Evolutionary conservation across 2,329 filamentous ascomycete genomes (phyloP).

Genomic region (Ascochyta pisi): DNA sequence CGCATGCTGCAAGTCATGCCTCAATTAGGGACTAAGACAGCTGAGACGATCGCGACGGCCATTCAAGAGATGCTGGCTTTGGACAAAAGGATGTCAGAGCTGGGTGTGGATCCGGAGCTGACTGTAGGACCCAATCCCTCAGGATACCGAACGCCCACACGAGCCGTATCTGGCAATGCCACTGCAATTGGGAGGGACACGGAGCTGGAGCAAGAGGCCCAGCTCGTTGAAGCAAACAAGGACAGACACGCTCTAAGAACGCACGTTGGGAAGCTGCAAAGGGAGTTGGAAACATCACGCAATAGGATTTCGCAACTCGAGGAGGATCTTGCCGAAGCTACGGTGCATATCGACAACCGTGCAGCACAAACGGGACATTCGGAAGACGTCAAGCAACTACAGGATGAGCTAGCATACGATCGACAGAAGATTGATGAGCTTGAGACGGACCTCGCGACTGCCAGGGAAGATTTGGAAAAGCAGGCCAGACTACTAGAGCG

Average conservation of each 20-base stretch:
- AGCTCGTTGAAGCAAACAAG: conserved; percentile 57
- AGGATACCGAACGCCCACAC: conserved; percentile 43
- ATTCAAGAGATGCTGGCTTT: conserved; percentile 51
- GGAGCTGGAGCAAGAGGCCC: conserved; percentile 58
- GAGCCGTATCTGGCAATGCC: conserved; percentile 37
- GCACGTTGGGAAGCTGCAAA: conserved; percentile 49
- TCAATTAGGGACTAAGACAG: conserved; percentile 46
- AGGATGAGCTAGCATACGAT: conserved; percentile 54
- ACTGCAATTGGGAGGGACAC: conserved; percentile 49
- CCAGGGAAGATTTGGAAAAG: conserved; percentile 53
- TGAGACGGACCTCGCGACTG: conserved; percentile 54
- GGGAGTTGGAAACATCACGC: conserved; percentile 52
- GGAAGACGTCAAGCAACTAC: conserved; percentile 54
- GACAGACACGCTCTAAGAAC: conserved; percentile 54
- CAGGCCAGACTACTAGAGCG: conserved; percentile 56
- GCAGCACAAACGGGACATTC: conserved; percentile 48
- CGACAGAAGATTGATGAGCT: conserved; percentile 59
- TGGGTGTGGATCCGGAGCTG: conserved; percentile 46
- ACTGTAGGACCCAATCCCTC: conserved; percentile 43
- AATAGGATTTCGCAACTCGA: conserved; percentile 54
- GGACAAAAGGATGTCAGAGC: conserved; percentile 45
- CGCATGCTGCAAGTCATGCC: conserved; percentile 54
- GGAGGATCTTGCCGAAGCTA: conserved; percentile 57
- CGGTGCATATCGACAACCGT: conserved; percentile 53
- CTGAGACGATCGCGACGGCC: conserved; percentile 48